Base-by-base conservation (phyloP, 768 basidiomycete species). In the Russula abietina region DNA sequence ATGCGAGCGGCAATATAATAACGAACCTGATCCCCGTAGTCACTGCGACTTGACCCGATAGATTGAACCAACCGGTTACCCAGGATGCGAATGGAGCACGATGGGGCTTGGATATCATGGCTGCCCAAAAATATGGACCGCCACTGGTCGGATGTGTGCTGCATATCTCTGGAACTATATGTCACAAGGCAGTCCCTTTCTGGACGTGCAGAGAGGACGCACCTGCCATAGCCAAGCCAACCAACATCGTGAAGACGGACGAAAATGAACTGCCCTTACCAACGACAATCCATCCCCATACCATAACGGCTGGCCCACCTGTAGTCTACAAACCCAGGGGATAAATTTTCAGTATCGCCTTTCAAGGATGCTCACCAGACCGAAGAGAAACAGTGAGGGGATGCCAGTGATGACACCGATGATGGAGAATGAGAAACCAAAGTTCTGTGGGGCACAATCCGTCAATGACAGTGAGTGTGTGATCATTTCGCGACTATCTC, bases 101-200 rank as follows among this genome's bases (percentile, higher is more conserved):
- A n/a, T 30, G 28, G 28, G 28, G 28, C 28, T 30, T 30, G 28
- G 2, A 30, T 2, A 30, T 30, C 28, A 30, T 86, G 1, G 87
- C 87, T 19, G 87, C 84, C 89, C 88, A 89, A 72, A 85, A 89
- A 68, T 89, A 89, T 0, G 89, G 88, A 0, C 88, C 88, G 9
- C 88, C 86, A 53, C 82, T 85, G 2, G 85, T 87, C 6, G 84
- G 86, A 74, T 84, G 86, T 2, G 86, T 84, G 65, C 85, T 86
- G 63, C 75, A 78, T 36, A 77, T 72, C 71, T 81, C 79, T 69
- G 43, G 17, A 19, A 32, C 32, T 55, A 14, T 1, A 26, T 12
- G 38, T 64, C 49, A 69, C 8, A 55, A 33, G 33, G 49, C 26
- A 7, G 32, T 17, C 12, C 6, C 2, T 59, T 41, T 24, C 17